A percentile compares a stretch with the other conserved stretches of the same genome.
phyloP scores from a whole-genome alignment of 768 basidiomycete genomes.

The Mycena belliarum region DNA sequence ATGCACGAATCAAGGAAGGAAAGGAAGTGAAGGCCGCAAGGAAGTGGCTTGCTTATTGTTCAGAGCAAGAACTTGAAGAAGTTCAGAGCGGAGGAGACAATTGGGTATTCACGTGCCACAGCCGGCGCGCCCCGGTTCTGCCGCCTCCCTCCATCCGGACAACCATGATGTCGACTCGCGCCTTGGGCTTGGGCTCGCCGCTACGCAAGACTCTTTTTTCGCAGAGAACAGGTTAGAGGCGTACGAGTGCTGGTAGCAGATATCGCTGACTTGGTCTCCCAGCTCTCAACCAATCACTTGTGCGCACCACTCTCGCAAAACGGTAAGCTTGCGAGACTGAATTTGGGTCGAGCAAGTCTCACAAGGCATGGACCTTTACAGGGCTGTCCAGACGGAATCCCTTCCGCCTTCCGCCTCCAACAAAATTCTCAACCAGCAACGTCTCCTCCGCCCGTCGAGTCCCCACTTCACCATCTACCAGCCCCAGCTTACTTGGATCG shows the following conservation, averaged over 20 bases:
- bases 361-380: conserved; percentile 23
- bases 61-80: no score
- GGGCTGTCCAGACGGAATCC: conserved; percentile 65
- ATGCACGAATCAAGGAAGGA: no score
- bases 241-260: conserved; percentile 24
- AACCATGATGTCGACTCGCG: conserved; percentile 48
- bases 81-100: background rate
- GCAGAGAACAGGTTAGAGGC: conserved; percentile 36
- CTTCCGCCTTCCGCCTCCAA: conserved; percentile 56
- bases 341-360: background rate
- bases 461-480: conserved; percentile 98
- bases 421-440: conserved; percentile 83
- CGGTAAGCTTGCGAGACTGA: conserved; percentile 34
- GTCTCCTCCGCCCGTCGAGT: conserved; percentile 83
- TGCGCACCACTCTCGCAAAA: conserved; percentile 41
- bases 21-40: no score
- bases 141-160: background rate
- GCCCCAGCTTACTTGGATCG: conserved; percentile 88
- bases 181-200: conserved; percentile 58
- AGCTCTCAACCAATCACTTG: conserved; percentile 46
- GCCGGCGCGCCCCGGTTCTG: background rate
- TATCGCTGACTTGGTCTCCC: conserved; percentile 20
- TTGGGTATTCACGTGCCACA: background rate
- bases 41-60: background rate
- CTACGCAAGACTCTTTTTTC: conserved; percentile 53